These are phyloP conservation scores for Mycena vitilis DNA, from an alignment of 768 basidiomycete genomes.

Conservation along the genomic window DNA sequence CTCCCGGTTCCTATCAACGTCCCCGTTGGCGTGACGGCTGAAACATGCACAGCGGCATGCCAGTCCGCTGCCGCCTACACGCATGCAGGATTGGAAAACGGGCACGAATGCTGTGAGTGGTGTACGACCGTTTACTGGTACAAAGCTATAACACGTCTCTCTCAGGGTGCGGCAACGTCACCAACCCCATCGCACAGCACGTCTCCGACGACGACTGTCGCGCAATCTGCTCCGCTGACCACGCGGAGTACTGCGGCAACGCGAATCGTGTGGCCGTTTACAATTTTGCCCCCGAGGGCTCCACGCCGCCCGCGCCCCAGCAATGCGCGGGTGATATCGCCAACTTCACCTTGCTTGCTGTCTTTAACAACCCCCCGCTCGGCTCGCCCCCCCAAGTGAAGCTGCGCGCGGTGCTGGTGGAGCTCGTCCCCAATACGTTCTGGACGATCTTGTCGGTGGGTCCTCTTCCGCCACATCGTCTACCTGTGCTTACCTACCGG, in stretches of 20 bases:
- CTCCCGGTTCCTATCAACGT: conserved; percentile 51
- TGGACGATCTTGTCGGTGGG: conserved; percentile 57
- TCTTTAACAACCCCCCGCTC: conserved; percentile 49
- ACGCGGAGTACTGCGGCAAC: conserved; percentile 55
- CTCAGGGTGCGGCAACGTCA: conserved; percentile 53
- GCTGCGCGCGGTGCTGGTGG: conserved; percentile 51
- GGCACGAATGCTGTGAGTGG: conserved; percentile 61
- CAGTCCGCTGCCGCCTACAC: conserved; percentile 52
- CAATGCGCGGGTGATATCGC: conserved; percentile 46
- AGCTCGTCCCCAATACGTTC: conserved; percentile 52
- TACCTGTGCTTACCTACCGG: not conserved
- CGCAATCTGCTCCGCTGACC: conserved; percentile 51
- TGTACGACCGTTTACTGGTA: not conserved
- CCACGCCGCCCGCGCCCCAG: conserved; percentile 37
- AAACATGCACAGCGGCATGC: conserved; percentile 62
- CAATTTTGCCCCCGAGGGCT: conserved; percentile 44
- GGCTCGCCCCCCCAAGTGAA: conserved; percentile 44
- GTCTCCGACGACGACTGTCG: conserved; percentile 55
- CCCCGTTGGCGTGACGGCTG: conserved; percentile 58
- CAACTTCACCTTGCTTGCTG: conserved; percentile 52
- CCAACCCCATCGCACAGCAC: conserved; percentile 49
- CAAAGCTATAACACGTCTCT: conserved; percentile 1
- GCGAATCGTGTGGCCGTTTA: conserved; percentile 53
- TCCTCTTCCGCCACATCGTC: conserved; percentile 12
- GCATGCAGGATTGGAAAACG: conserved; percentile 59